A percentile compares a stretch with the other conserved stretches of the same genome.
phyloP scores from a whole-genome alignment of 1,284 basidiomycete genomes.

The Volvariella surrecta region DNA sequence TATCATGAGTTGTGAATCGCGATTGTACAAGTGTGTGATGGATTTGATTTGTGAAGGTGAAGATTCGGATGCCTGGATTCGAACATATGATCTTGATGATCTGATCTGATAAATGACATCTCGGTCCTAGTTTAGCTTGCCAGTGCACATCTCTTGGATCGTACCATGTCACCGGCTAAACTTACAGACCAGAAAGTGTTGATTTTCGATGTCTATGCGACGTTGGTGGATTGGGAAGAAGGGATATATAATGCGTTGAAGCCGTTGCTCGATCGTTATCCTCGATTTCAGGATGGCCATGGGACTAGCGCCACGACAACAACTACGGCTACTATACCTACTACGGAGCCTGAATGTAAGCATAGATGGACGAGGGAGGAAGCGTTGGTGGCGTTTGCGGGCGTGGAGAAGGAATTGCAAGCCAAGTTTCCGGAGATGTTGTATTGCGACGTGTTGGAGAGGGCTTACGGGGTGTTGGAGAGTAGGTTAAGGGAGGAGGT shows the following conservation, averaged over 20 bases:
- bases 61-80: too few relatives aligned
- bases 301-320: too few relatives aligned
- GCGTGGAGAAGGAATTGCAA: conserved; percentile 51
- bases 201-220: conserved; percentile 66
- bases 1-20: too few relatives aligned
- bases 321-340: too few relatives aligned
- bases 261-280: conserved; percentile 39
- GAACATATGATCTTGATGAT: too few relatives aligned
- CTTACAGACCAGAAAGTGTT: conserved; percentile 41
- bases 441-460: conserved; percentile 52
- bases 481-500: conserved; percentile 23
- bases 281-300: too few relatives aligned
- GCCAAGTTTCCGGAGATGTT: conserved; percentile 45
- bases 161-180: conserved; percentile 4
- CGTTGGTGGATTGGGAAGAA: conserved; percentile 66
- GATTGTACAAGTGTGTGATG: too few relatives aligned
- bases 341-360: too few relatives aligned
- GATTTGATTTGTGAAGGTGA: too few relatives aligned
- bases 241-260: conserved; percentile 47
- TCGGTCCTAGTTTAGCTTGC: too few relatives aligned
- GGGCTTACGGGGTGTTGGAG: conserved; percentile 39
- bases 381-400: conserved; percentile 41
- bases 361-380: conserved; percentile 42
- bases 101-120: too few relatives aligned
- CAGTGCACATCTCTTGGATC: too few relatives aligned